Percentiles rank a stretch among this genome's conserved stretches.
Conservation (phyloP, 176 grass and related monocot genomes). For the Aegilops bicornis region DNA sequence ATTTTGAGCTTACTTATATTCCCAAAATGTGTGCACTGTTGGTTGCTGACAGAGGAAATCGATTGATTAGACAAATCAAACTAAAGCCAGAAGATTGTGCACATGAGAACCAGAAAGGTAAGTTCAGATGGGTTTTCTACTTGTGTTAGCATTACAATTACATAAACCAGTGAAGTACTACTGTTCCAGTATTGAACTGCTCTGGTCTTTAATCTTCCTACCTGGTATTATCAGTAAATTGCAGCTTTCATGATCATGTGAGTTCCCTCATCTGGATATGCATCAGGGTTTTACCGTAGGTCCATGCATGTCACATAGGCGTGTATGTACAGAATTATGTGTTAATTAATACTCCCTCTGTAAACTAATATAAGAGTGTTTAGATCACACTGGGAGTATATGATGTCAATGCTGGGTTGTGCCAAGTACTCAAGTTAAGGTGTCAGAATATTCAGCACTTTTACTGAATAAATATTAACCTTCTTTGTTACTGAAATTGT, state of each 20-base stretch:
- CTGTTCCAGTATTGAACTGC: not conserved
- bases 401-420: not conserved
- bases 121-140: not conserved
- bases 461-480: not conserved
- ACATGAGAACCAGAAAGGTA: conserved; percentile 31
- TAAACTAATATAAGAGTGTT: too few species aligned
- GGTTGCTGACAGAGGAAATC: conserved; percentile 60
- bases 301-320: not conserved
- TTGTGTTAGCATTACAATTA: not conserved
- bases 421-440: not conserved
- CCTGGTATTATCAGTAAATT: not conserved
- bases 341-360: not conserved
- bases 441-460: not conserved
- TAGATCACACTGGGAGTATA: not conserved
- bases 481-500: not conserved
- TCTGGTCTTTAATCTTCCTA: not conserved
- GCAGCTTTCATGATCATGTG: not conserved
- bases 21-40: conserved; percentile 62
- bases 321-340: not conserved
- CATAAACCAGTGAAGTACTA: not conserved
- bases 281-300: not conserved
- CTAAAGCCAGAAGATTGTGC: conserved; percentile 59
- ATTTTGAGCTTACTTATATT: conserved; percentile 72
- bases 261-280: not conserved
- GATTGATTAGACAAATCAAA: conserved; percentile 63